Conservation (phyloP, 2,329 filamentous ascomycete species). For the Chaetothyriales sp. region DNA sequence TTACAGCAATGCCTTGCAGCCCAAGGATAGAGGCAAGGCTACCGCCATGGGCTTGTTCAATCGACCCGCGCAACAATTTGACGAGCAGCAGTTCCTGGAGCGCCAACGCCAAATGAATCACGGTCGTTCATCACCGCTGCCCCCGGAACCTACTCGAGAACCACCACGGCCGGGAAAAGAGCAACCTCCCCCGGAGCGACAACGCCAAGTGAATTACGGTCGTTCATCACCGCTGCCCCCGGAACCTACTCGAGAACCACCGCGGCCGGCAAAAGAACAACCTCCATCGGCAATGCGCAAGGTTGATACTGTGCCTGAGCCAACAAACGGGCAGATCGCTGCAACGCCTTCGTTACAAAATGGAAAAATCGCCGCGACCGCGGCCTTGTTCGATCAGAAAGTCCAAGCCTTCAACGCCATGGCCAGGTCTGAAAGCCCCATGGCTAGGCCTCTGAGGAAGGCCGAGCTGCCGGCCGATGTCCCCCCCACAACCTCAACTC, state of each 20-base stretch:
- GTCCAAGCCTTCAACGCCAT: background rate
- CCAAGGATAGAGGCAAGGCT: constrained; percentile 65
- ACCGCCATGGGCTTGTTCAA: constrained; percentile 59
- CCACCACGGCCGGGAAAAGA: no score
- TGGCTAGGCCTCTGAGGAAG: constrained; percentile 7
- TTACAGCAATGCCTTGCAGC: constrained; percentile 50
- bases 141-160: background rate
- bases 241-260: no score
- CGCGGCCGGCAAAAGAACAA: background rate
- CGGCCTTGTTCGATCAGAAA: background rate
- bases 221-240: constrained; percentile 41
- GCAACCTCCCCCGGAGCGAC: constrained; percentile 36
- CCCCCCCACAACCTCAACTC: background rate
- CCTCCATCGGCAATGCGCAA: background rate
- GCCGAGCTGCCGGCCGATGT: background rate
- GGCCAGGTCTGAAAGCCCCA: background rate
- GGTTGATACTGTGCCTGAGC: background rate
- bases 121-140: constrained; percentile 47
- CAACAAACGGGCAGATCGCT: background rate
- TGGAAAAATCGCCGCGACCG: background rate
- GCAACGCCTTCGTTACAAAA: background rate
- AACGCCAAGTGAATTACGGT: constrained; percentile 64
- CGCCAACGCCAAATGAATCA: constrained; percentile 68
- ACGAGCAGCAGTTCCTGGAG: constrained; percentile 72
- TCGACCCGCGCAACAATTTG: constrained; percentile 60